Evolutionary conservation across 306 rosid species (phyloP).

Genomic region (Castanospermum australe): DNA sequence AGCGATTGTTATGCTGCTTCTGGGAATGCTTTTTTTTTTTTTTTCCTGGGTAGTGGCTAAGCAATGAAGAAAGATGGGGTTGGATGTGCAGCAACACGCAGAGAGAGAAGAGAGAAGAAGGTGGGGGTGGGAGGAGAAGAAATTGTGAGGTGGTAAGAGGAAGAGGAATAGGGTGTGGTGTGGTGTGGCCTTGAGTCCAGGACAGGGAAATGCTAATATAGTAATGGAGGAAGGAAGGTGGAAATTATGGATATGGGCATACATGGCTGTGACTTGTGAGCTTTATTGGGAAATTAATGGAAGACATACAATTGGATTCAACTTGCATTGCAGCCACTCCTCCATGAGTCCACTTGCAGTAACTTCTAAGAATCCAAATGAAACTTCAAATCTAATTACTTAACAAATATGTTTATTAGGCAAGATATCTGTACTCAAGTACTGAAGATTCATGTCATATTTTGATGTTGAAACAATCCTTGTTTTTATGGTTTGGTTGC

Average conservation of each 20-base stretch:
- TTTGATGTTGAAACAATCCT: too few relatives aligned
- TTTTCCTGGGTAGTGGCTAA: background rate
- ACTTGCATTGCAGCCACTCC: too few relatives aligned
- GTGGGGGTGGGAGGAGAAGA: background rate
- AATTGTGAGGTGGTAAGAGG: background rate
- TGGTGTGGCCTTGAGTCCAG: constrained; percentile 24
- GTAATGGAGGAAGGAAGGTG: background rate
- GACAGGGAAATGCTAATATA: constrained; percentile 1
- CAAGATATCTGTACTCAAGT: too few relatives aligned
- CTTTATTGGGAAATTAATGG: background rate
- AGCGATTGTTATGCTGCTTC: background rate
- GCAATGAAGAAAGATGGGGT: background rate
- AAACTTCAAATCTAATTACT: too few relatives aligned
- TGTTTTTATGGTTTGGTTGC: too few relatives aligned
- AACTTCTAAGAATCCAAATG: too few relatives aligned
- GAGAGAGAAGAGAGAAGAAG: background rate
- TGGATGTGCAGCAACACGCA: background rate
- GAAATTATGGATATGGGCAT: background rate
- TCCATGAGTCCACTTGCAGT: too few relatives aligned
- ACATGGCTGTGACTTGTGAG: background rate
- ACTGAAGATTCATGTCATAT: too few relatives aligned
- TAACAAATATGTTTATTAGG: too few relatives aligned
- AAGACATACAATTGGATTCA: too few relatives aligned
- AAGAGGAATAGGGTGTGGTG: background rate
- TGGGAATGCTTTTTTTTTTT: background rate